A percentile compares a stretch with the other conserved stretches of the same genome.
phyloP scores from a whole-genome alignment of 2,329 filamentous ascomycete genomes.

The Aspergillus sp. region DNA sequence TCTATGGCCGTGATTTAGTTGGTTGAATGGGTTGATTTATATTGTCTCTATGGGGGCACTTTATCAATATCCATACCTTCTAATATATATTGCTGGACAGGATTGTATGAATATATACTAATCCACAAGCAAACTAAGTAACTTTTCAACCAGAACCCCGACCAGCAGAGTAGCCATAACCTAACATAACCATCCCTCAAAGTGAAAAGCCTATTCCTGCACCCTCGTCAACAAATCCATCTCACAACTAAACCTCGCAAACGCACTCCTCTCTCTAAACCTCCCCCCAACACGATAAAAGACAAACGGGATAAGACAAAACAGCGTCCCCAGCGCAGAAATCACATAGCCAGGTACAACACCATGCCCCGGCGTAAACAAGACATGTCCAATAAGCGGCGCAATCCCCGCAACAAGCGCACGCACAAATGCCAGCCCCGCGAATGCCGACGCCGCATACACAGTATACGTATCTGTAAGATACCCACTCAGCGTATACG shows the following conservation, averaged over 20 bases:
- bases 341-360: constrained; percentile 12
- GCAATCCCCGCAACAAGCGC: constrained; percentile 12
- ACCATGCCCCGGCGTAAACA: constrained; percentile 11
- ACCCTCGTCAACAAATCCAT: neutral
- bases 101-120: no score
- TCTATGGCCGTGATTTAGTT: no score
- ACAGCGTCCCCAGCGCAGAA: constrained; percentile 16
- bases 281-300: constrained; percentile 14
- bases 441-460: constrained; percentile 17
- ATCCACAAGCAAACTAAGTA: no score
- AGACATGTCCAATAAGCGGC: constrained; percentile 9
- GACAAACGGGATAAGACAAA: constrained; percentile 13
- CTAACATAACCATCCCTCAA: no score
- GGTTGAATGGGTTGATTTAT: no score
- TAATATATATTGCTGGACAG: no score
- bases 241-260: constrained; percentile 31
- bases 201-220: no score
- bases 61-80: no score
- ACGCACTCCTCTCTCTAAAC: constrained; percentile 14
- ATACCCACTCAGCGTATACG: constrained; percentile 13
- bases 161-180: no score
- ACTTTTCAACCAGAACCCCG: no score
- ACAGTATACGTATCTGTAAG: constrained; percentile 19
- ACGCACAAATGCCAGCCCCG: constrained; percentile 11
- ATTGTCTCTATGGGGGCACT: no score